Base-by-base conservation (phyloP, 768 basidiomycete species). In the Fistulinella prunicolor region DNA sequence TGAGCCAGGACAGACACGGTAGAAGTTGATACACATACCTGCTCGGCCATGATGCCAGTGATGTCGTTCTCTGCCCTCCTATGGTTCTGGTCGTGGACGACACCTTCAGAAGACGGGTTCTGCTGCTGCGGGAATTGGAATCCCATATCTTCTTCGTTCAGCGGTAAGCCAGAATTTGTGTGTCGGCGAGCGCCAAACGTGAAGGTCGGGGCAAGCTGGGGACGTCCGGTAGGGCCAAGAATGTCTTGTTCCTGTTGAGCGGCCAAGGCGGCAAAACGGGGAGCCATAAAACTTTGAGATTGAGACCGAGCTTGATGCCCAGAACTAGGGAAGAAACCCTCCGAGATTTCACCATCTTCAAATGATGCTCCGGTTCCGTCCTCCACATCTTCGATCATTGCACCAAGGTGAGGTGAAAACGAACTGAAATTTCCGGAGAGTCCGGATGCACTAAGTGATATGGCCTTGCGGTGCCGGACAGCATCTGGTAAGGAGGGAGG, bases 41-140 rank as follows among this genome's bases (percentile, higher is more conserved):
- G 95, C 68, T 97, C 93, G 6, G 92, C 92, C 91, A 97, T 94
- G 47, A 94, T 87, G 21, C 89, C 89, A 28, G 80, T 81, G 47
- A 94, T 82, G 63, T 95, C 92, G 46, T 76, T 79, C 40, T 87
- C 83, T 28, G 73, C 65, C 64, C 83, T 81, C 53, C 83, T 73
- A 56, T 81, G 80, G 28, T 51, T 63, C 56, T 53, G 66, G 23
- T 76, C 75, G n/a, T 65, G 65, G 17, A 55, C 26, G 17, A 46
- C 23, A 40, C 47, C 47, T 16, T 61, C 55, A 47, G 62, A 32
- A 60, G 68, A n/a, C 55, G 62, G 60, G 38, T 55, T 55, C 53
- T 76, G 70, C 58, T 83, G 83, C 63, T 87, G 89, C 36, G 89
- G 88, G 62, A 92, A 90, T 59, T 89, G 87, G 70, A 91, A 92